Conservation (phyloP, 495 filamentous ascomycete genomes). For the Ascodesmis nigricans region DNA sequence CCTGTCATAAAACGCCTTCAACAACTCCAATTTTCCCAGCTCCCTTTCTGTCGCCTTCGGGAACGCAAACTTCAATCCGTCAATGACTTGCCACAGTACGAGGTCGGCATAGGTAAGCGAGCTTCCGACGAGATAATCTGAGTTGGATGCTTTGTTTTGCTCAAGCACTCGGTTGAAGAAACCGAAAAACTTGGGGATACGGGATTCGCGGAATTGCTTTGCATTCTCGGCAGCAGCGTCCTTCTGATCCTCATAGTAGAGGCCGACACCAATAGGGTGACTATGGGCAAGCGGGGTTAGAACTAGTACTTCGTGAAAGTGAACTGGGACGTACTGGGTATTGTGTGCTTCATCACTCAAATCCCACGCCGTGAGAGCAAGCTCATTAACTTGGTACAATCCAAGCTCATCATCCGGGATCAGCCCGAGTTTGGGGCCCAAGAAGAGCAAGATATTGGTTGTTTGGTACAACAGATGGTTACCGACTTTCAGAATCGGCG, state of each 20-base stretch:
- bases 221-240: slow-evolving; percentile 30
- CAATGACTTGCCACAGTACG: slow-evolving; percentile 39
- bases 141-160: slow-evolving; percentile 22
- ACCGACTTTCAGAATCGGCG: not conserved
- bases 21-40: slow-evolving; percentile 27
- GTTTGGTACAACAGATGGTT: not conserved
- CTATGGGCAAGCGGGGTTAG: not conserved
- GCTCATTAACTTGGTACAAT: slow-evolving; percentile 30
- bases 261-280: slow-evolving; percentile 33
- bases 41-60: slow-evolving; percentile 33
- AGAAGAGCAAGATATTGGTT: not conserved
- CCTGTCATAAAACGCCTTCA: slow-evolving; percentile 34
- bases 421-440: not conserved
- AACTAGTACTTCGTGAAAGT: not conserved
- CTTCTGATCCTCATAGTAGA: slow-evolving; percentile 50
- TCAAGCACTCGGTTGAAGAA: slow-evolving; percentile 41
- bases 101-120: slow-evolving; percentile 43
- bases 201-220: slow-evolving; percentile 31
- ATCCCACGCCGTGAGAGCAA: slow-evolving; percentile 46
- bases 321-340: slow-evolving; percentile 25
- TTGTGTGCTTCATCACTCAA: slow-evolving; percentile 44
- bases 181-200: slow-evolving; percentile 41
- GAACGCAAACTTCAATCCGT: slow-evolving; percentile 37
- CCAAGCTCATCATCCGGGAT: slow-evolving; percentile 23
- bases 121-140: slow-evolving; percentile 34